Base-by-base conservation (phyloP, 2,329 filamentous ascomycete genomes). In the Decorospora gaudefroyi region DNA sequence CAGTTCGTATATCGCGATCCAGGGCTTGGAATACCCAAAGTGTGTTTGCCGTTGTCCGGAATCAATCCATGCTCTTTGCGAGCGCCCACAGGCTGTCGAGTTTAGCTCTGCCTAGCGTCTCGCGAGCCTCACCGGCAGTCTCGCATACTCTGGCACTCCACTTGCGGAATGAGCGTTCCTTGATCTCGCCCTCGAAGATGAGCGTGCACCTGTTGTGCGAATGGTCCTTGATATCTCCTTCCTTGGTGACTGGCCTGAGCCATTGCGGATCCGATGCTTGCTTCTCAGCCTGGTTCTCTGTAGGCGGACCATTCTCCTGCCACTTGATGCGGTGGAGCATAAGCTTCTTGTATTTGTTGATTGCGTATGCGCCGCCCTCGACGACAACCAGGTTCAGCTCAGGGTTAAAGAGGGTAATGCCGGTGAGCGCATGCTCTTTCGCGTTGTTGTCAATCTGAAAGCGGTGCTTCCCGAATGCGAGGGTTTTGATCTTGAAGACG, bases 41-140 rank as follows among this genome's bases (percentile, higher is more conserved):
- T 17, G 13, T 8, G 12, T 6, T 9, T 17, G 15, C n/a, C n/a
- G n/a, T n/a, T n/a, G n/a, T n/a, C n/a, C n/a, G n/a, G n/a, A n/a
- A n/a, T 52, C 30, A 57, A 19, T 62, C 58, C 21, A 61, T 53
- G 34, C 65, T 88, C 77, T 95, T 95, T 0, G 91, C 92, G 58
- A 93, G 73, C 7, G 86, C 86, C 93, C 93, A 99, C 64, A 99
- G 92, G 61, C 87, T 95, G 61, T 97, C 92, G 80, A 97, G 88
- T 76, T 95, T 96, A 4, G 84, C 83, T 57, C 90, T 81, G 9
- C 83, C 75, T 51, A 99, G 72, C 15, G 85, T 79, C 58, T 96
- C 90, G 66, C 88, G 86, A 4, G 92, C 93, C 65, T 95, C 88
- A 8, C 85, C 81, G 68, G 99, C 93, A 2, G 88, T 92, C 72